Percentiles rank a stretch among this genome's conserved stretches.
Conservation (phyloP, 2,329 filamentous ascomycete genomes). For the Trichoderma sp. region DNA sequence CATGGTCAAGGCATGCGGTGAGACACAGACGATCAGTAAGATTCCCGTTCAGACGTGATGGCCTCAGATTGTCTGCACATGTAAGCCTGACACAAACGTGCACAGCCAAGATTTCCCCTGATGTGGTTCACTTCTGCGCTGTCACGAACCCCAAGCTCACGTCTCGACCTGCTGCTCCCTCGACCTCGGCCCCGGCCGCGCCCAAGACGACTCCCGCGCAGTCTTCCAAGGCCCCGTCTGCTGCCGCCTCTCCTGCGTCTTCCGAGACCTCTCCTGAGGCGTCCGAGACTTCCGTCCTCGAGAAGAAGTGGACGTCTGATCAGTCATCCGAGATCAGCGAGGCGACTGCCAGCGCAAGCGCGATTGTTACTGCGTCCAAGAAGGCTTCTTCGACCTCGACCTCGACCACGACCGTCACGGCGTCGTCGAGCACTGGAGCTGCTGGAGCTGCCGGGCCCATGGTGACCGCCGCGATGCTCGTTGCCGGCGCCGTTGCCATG, state of each 20-base stretch:
- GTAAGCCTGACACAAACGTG: background rate
- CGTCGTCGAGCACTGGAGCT: slow-evolving; percentile 16
- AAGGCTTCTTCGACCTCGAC: background rate
- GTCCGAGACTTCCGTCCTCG: slow-evolving; percentile 16
- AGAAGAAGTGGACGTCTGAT: slow-evolving; percentile 21
- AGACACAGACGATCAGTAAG: slow-evolving; percentile 36
- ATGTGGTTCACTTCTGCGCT: slow-evolving; percentile 29
- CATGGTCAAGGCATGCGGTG: slow-evolving; percentile 37
- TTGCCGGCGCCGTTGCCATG: slow-evolving; percentile 23
- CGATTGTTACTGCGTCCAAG: background rate
- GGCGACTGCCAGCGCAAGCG: background rate
- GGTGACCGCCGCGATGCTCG: slow-evolving; percentile 5
- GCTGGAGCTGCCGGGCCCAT: slow-evolving; percentile 21
- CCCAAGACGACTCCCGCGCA: background rate
- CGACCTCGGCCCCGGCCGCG: background rate
- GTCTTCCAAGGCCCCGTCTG: too few species aligned
- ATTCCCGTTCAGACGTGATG: background rate
- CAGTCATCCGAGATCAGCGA: slow-evolving; percentile 12
- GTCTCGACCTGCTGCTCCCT: background rate
- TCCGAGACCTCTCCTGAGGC: slow-evolving; percentile 27
- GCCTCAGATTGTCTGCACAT: too few species aligned
- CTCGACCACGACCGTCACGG: background rate
- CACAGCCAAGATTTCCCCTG: slow-evolving; percentile 30
- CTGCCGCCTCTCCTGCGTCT: background rate
- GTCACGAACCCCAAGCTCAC: slow-evolving; percentile 18